A percentile compares a stretch with the other conserved stretches of the same genome.
Conservation (phyloP, 768 basidiomycete genomes). For the Phanerochaete carnosa region DNA sequence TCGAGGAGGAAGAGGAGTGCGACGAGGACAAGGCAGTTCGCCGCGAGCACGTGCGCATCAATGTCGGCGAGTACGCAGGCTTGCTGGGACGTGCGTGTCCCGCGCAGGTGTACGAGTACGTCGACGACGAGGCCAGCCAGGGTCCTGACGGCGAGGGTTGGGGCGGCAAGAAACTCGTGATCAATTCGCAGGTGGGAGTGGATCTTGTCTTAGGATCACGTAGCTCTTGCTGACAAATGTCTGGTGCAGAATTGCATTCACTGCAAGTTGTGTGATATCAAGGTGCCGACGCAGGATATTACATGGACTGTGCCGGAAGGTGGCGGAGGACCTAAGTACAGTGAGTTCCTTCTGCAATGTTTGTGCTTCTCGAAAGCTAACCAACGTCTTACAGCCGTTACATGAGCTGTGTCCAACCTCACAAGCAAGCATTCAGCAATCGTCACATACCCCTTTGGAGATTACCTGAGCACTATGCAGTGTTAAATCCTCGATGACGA, state of each 20-base stretch:
- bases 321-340: constrained; percentile 94
- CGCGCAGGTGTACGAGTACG: constrained; percentile 96
- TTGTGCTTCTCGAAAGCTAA: not conserved
- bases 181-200: constrained; percentile 85
- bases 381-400: constrained; percentile 5
- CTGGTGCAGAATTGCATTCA: constrained; percentile 79
- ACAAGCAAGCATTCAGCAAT: not conserved
- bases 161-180: constrained; percentile 85
- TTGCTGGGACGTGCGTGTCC: constrained; percentile 89
- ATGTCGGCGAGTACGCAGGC: constrained; percentile 80
- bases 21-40: constrained; percentile 43
- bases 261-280: constrained; percentile 95
- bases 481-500: not conserved
- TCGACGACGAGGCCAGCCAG: constrained; percentile 55
- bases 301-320: constrained; percentile 97
- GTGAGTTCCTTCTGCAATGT: constrained; percentile 40
- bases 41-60: constrained; percentile 67
- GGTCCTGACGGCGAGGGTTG: constrained; percentile 52
- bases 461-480: not conserved
- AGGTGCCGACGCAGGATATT: constrained; percentile 95
- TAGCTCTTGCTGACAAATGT: constrained; percentile 20
- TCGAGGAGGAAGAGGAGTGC: constrained; percentile 22
- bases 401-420: not conserved
- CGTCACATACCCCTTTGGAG: not conserved
- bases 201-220: not conserved